Conservation (phyloP, 202 grass and related monocot species). For the Hordeum pubiflorum region DNA sequence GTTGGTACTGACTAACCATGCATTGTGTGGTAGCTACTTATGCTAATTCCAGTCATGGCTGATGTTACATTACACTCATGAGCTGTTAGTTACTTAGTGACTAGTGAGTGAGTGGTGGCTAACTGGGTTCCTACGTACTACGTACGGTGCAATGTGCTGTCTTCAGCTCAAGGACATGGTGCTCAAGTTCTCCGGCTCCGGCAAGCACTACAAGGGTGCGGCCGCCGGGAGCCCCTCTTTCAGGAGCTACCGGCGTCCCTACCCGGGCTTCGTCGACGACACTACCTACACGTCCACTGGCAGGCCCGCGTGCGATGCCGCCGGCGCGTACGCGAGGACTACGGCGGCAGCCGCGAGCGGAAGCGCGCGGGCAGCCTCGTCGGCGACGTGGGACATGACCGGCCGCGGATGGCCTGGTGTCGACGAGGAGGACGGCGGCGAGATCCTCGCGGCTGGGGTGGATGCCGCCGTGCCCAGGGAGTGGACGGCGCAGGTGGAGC, state of each 20-base stretch:
- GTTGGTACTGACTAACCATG: background rate
- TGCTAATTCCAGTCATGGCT: conserved; percentile 23
- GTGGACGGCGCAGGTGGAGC: conserved; percentile 95
- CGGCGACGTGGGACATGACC: conserved; percentile 41
- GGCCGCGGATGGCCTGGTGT: conserved; percentile 7
- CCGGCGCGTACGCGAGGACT: conserved; percentile 31
- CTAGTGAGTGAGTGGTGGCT: background rate
- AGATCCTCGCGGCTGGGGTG: conserved; percentile 1
- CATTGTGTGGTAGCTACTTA: background rate
- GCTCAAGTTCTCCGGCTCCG: conserved; percentile 85
- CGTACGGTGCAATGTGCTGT: conserved; percentile 30
- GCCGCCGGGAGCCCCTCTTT: conserved; percentile 26
- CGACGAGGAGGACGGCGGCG: conserved; percentile 14
- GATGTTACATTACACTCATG: conserved; percentile 29
- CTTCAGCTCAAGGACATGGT: conserved; percentile 99
- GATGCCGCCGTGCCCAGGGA: conserved; percentile 49
- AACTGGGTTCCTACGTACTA: conserved; percentile 14
- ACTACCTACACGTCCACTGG: conserved; percentile 17
- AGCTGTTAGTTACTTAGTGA: background rate
- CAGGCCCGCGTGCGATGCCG: conserved; percentile 4
- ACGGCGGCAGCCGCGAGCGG: background rate
- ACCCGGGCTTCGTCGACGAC: conserved; percentile 52
- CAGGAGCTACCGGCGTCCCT: conserved; percentile 43
- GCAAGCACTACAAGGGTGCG: conserved; percentile 44
- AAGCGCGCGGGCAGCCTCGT: conserved; percentile 29